Percentiles rank a stretch among this genome's conserved stretches.
phyloP scores from a whole-genome alignment of 192 early-diverging fungal genomes.

The Geosiphon pyriformis region DNA sequence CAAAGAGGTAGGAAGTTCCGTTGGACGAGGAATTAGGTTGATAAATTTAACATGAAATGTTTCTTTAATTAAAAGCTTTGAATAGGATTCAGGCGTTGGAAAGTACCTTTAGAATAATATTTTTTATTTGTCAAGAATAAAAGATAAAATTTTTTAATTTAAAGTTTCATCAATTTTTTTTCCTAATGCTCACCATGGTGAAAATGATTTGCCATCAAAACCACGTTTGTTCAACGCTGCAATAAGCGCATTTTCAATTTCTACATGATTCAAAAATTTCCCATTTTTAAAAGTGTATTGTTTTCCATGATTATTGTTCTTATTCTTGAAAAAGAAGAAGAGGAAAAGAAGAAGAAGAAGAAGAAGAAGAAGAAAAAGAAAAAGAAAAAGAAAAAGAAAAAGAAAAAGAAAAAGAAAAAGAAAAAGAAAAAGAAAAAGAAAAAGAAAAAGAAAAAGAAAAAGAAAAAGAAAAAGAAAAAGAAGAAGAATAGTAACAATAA shows the following conservation, averaged over 20 bases:
- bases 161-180: no score
- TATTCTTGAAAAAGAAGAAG: neutral
- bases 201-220: conserved; percentile 28
- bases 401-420: no score
- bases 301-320: neutral
- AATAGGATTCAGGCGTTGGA: conserved; percentile 44
- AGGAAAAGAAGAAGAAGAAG: no score
- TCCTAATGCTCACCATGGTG: conserved; percentile 35
- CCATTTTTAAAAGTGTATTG: neutral
- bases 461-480: no score
- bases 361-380: no score
- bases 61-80: conserved; percentile 39
- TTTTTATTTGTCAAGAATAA: conserved; percentile 23
- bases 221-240: conserved; percentile 43
- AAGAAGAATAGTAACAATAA: no score
- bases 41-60: conserved; percentile 46
- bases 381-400: no score
- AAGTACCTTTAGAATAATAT: conserved; percentile 39
- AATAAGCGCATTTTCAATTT: conserved; percentile 31
- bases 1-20: conserved; percentile 48
- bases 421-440: no score
- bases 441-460: no score
- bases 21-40: conserved; percentile 48
- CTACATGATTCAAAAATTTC: neutral
- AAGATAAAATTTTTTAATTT: no score